phyloP scores from a whole-genome alignment of 345 rosid species.

The Hevea brasiliensis region DNA sequence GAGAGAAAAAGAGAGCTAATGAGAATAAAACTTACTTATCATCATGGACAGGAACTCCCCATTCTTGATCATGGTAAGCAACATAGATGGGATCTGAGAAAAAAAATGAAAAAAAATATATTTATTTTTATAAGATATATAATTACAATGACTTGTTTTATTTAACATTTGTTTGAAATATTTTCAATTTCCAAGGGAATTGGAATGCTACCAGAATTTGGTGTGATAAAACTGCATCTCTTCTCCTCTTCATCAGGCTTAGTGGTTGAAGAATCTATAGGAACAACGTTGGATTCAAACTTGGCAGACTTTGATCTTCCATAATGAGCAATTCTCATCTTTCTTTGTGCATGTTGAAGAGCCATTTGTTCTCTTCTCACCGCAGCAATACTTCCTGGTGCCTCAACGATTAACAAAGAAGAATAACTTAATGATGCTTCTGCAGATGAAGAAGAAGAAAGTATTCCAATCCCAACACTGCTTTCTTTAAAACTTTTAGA shows the following conservation, averaged over 20 bases:
- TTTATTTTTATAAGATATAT: no score
- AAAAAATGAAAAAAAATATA: neutral
- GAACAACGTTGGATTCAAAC: slow-evolving; percentile 37
- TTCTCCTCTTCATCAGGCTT: slow-evolving; percentile 29
- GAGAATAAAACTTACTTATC: slow-evolving; percentile 36
- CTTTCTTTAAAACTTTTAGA: slow-evolving; percentile 55
- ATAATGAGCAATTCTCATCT: slow-evolving; percentile 64
- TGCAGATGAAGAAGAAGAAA: neutral
- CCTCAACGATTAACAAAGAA: slow-evolving; percentile 36
- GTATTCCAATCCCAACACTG: no score
- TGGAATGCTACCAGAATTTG: slow-evolving; percentile 45
- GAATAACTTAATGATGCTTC: slow-evolving; percentile 25
- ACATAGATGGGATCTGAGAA: slow-evolving; percentile 55
- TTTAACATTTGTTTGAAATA: no score
- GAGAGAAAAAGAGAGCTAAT: neutral
- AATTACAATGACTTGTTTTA: no score
- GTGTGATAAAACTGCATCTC: slow-evolving; percentile 58
- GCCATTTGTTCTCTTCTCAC: slow-evolving; percentile 68
- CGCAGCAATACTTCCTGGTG: slow-evolving; percentile 65
- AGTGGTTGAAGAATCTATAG: slow-evolving; percentile 22
- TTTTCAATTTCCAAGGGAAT: neutral
- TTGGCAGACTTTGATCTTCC: slow-evolving; percentile 63
- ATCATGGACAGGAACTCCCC: slow-evolving; percentile 69
- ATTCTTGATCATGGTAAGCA: slow-evolving; percentile 64
- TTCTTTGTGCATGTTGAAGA: slow-evolving; percentile 54